These are phyloP conservation scores for Colletotrichum lupini DNA, from an alignment of 2,329 filamentous ascomycete genomes.

Conservation along the genomic window DNA sequence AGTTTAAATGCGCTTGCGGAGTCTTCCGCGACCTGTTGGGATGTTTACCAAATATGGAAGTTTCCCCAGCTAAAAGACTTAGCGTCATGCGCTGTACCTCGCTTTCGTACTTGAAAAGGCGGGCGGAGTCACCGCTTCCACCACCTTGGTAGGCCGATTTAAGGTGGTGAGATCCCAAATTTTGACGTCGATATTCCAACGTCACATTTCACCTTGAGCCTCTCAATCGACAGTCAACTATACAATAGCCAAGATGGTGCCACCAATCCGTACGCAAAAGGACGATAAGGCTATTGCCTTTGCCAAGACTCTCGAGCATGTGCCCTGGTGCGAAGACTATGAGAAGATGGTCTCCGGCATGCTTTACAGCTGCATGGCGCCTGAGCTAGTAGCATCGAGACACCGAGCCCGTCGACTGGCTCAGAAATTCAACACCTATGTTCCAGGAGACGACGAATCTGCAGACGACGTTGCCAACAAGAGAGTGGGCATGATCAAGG, in stretches of 20 bases:
- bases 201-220: too few species aligned
- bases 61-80: neutral
- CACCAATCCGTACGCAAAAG: conserved; percentile 41
- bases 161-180: neutral
- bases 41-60: neutral
- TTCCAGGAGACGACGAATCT: conserved; percentile 58
- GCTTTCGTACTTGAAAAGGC: neutral
- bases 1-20: conserved; percentile 1
- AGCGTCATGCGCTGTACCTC: neutral
- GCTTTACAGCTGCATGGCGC: conserved; percentile 62
- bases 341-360: conserved; percentile 74
- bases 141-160: neutral
- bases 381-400: conserved; percentile 61
- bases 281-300: conserved; percentile 54
- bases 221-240: neutral
- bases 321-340: conserved; percentile 70
- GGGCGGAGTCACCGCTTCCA: neutral
- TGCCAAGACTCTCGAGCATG: conserved; percentile 60
- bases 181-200: neutral
- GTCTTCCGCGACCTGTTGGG: neutral
- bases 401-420: conserved; percentile 65
- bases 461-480: conserved; percentile 50
- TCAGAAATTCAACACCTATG: conserved; percentile 68
- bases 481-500: conserved; percentile 57
- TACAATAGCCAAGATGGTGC: neutral